Evolutionary conservation across 768 basidiomycete genomes (phyloP).

Genomic region (Lactifluus subvellereus): DNA sequence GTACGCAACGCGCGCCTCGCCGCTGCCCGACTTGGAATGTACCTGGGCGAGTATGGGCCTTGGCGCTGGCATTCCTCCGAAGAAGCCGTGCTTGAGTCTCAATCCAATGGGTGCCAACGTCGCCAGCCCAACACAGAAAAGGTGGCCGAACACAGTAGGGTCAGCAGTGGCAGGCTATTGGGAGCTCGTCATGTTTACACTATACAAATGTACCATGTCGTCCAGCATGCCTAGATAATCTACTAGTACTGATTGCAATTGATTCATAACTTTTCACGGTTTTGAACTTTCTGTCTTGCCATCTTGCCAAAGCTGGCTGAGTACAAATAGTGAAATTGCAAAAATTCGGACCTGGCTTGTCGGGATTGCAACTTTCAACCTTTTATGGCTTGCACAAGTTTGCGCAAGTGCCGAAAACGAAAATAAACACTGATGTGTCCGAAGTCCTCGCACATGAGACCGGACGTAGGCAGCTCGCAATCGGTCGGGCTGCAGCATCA

Average conservation of each 20-base stretch:
- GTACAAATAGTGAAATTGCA: too few species aligned
- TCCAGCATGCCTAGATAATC: too few species aligned
- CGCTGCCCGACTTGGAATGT: constrained; percentile 42
- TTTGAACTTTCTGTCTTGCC: too few species aligned
- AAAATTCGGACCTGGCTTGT: too few species aligned
- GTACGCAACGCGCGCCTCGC: constrained; percentile 36
- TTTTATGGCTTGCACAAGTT: too few species aligned
- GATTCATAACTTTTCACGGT: too few species aligned
- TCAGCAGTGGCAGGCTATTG: constrained; percentile 5
- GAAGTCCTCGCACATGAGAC: constrained; percentile 98
- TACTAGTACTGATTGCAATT: too few species aligned
- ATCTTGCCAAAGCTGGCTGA: too few species aligned
- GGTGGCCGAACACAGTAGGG: neutral
- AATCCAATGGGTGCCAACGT: neutral
- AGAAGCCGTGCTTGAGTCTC: constrained; percentile 7
- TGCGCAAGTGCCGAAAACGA: too few species aligned
- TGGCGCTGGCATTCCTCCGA: constrained; percentile 47
- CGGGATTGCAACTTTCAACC: too few species aligned
- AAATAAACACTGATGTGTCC: too few species aligned
- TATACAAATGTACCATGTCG: too few species aligned
- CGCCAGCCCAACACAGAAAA: neutral
- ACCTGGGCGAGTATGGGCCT: constrained; percentile 56
- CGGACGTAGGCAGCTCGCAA: constrained; percentile 98
- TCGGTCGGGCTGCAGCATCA: constrained; percentile 69
- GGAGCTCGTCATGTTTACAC: constrained; percentile 23